These are phyloP conservation scores for Kuraishia hungarica DNA, from an alignment of 805 yeast species.

Conservation along the genomic window DNA sequence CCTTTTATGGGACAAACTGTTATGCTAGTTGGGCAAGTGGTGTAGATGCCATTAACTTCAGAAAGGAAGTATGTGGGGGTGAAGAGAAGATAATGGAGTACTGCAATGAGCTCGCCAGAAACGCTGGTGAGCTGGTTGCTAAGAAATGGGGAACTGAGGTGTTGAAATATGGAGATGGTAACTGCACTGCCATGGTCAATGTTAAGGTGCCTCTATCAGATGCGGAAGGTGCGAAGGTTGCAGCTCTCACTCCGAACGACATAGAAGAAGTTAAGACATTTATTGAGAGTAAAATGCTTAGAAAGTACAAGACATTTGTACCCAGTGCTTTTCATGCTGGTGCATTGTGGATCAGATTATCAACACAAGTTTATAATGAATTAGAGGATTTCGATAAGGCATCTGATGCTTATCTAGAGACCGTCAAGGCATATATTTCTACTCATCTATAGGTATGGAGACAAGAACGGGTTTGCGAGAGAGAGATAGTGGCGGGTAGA, in stretches of 20 bases:
- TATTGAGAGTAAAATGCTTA: conserved; percentile 14
- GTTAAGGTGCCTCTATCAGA: conserved; percentile 26
- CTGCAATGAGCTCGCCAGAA: conserved; percentile 32
- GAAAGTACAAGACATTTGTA: conserved; percentile 34
- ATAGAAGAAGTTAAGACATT: conserved; percentile 5
- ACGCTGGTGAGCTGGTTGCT: conserved; percentile 32
- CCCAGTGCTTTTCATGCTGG: conserved; percentile 36
- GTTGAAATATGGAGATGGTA: conserved; percentile 26
- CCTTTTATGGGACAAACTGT: conserved; percentile 40
- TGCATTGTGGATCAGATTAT: conserved; percentile 37
- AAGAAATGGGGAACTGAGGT: conserved; percentile 29
- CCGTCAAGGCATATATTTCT: background rate
- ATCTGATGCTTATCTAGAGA: background rate
- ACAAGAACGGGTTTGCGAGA: background rate
- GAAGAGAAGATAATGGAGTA: conserved; percentile 42
- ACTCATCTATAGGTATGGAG: background rate
- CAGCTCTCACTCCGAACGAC: background rate
- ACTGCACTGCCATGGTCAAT: conserved; percentile 34
- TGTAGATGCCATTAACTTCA: conserved; percentile 43
- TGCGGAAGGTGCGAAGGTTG: background rate
- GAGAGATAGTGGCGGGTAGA: too few species aligned
- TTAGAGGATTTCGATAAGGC: conserved; percentile 43
- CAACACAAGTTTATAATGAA: conserved; percentile 55
- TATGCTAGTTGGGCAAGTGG: conserved; percentile 34
- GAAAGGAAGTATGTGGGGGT: conserved; percentile 51